These are phyloP conservation scores for Candida sanyaensis DNA, from an alignment of 1,139 yeast species.

Conservation along the genomic window DNA sequence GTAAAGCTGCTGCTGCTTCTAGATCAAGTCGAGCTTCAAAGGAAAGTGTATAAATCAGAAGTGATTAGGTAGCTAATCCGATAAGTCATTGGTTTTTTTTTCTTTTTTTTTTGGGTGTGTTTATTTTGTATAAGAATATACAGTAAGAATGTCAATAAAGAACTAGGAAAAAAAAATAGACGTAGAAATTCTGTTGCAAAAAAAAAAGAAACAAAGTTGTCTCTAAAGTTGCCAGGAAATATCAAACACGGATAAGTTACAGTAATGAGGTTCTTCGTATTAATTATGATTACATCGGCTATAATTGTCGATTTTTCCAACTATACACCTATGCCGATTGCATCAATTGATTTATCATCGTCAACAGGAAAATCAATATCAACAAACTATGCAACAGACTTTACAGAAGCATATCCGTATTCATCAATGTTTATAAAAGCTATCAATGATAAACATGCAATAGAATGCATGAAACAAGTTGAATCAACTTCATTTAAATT, in stretches of 20 bases:
- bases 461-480: constrained; percentile 10
- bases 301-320: constrained; percentile 5
- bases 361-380: too few relatives aligned
- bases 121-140: background rate
- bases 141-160: background rate
- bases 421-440: constrained; percentile 6
- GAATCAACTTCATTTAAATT: constrained; percentile 5
- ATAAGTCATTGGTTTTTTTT: background rate
- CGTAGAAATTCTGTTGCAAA: constrained; percentile 3
- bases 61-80: background rate
- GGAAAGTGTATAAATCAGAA: background rate
- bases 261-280: background rate
- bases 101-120: background rate
- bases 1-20: constrained; percentile 6
- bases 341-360: background rate
- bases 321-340: constrained; percentile 1
- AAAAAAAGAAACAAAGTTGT: background rate
- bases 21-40: background rate
- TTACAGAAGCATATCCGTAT: constrained; percentile 4
- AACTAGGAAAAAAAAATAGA: background rate
- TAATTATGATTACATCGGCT: background rate
- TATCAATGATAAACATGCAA: constrained; percentile 4
- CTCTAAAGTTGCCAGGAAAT: background rate
- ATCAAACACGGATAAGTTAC: background rate
- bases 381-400: background rate